These are phyloP conservation scores for Antrodiella citrinella DNA, from an alignment of 768 basidiomycete species.

Conservation along the genomic window DNA sequence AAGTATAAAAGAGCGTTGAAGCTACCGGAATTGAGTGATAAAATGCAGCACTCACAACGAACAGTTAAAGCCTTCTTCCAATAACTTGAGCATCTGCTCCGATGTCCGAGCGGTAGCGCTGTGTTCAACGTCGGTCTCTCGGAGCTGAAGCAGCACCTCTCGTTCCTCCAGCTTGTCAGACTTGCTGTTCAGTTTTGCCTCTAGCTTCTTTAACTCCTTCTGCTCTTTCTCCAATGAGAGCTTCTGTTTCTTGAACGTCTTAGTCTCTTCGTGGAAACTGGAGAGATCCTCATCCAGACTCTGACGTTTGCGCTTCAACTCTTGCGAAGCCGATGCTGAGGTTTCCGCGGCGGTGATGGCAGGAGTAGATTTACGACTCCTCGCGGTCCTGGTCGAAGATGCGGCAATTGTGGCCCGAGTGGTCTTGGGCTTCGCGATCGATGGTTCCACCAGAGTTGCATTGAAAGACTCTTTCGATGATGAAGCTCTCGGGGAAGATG, in stretches of 20 bases:
- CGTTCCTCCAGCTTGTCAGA: not conserved
- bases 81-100: not conserved
- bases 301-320: no score
- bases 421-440: not conserved
- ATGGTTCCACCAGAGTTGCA: no score
- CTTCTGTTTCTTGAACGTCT: not conserved
- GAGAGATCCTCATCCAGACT: no score
- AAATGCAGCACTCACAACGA: not conserved
- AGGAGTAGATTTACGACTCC: not conserved
- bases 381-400: not conserved
- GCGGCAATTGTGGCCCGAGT: not conserved
- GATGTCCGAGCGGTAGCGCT: not conserved
- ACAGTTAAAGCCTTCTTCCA: not conserved
- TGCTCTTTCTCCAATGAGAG: not conserved
- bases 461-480: no score
- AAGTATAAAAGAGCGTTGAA: no score
- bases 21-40: no score
- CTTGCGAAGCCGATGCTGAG: no score
- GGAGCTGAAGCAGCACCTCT: not conserved
- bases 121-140: not conserved
- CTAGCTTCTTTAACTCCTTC: not conserved
- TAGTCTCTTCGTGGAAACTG: no score
- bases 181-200: not conserved
- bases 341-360: not conserved
- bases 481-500: no score